Conservation (phyloP, 2,329 filamentous ascomycete species). For the Incumbomyces lentus region DNA sequence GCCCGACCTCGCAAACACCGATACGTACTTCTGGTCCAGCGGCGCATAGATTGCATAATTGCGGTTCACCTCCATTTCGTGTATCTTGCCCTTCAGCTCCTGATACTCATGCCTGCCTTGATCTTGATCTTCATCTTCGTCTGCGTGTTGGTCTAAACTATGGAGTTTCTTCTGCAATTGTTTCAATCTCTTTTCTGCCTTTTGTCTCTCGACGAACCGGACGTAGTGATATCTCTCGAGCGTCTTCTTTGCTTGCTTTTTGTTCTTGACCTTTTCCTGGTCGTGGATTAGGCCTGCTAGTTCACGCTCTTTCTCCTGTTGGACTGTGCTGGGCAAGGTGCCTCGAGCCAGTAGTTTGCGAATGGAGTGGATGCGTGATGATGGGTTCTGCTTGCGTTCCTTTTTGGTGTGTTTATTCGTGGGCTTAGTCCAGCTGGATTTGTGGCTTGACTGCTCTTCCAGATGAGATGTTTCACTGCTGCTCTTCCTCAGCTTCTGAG, state of each 20-base stretch:
- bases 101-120: conserved; percentile 18
- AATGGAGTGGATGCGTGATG: conserved; percentile 20
- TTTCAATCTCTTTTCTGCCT: conserved; percentile 39
- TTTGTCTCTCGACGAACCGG: conserved; percentile 48
- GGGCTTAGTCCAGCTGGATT: neutral
- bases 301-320: conserved; percentile 50
- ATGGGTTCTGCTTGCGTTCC: conserved; percentile 17
- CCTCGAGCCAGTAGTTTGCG: conserved; percentile 22
- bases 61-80: conserved; percentile 46
- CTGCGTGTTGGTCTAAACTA: no score
- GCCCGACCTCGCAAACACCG: conserved; percentile 35
- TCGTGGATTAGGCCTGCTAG: conserved; percentile 47
- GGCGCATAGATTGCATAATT: conserved; percentile 56
- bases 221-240: conserved; percentile 55
- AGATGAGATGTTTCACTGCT: neutral
- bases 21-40: conserved; percentile 48
- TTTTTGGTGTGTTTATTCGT: conserved; percentile 13
- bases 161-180: conserved; percentile 25
- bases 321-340: conserved; percentile 44
- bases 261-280: conserved; percentile 38
- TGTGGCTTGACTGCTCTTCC: neutral
- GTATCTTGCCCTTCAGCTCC: conserved; percentile 25
- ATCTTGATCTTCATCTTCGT: neutral
- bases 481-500: neutral
- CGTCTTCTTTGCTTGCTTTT: conserved; percentile 43